A percentile compares a stretch with the other conserved stretches of the same genome.
phyloP scores from a whole-genome alignment of 2,329 filamentous ascomycete species.

The Cordyceps farinosa region DNA sequence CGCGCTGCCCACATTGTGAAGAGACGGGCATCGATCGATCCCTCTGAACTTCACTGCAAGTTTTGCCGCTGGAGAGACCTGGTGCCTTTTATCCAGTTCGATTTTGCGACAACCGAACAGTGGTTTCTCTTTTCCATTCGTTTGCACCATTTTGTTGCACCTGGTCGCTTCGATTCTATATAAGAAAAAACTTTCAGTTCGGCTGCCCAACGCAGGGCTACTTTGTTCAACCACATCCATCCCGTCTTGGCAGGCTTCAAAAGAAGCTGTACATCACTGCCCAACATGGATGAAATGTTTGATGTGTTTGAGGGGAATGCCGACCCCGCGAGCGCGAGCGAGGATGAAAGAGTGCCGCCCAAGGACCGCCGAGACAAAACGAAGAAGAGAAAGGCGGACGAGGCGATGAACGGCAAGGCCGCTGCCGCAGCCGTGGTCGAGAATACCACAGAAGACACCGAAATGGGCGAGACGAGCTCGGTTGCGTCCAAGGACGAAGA shows the following conservation, averaged over 20 bases:
- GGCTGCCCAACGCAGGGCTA: neutral
- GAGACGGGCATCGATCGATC: neutral
- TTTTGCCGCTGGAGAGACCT: neutral
- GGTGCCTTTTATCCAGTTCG: neutral
- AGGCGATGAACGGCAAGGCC: constrained; percentile 61
- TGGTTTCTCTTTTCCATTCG: neutral
- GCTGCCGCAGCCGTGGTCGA: constrained; percentile 19
- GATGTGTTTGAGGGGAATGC: constrained; percentile 71
- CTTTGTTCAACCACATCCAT: neutral
- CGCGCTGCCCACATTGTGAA: neutral
- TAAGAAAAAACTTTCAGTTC: neutral
- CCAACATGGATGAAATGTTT: constrained; percentile 72
- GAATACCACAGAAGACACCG: constrained; percentile 30
- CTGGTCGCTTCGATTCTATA: neutral
- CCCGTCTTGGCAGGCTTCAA: neutral
- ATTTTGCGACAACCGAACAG: neutral
- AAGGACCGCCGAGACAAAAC: constrained; percentile 56
- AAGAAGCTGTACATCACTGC: constrained; percentile 2
- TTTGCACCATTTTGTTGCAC: neutral
- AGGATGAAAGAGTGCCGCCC: constrained; percentile 43
- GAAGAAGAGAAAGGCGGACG: constrained; percentile 86
- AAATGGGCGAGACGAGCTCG: constrained; percentile 44
- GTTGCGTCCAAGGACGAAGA: constrained; percentile 34
- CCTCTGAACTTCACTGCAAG: constrained; percentile 3
- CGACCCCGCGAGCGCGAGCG: constrained; percentile 38